Base-by-base conservation (phyloP, 140 eudicot species). In the Cichorium intybus region DNA sequence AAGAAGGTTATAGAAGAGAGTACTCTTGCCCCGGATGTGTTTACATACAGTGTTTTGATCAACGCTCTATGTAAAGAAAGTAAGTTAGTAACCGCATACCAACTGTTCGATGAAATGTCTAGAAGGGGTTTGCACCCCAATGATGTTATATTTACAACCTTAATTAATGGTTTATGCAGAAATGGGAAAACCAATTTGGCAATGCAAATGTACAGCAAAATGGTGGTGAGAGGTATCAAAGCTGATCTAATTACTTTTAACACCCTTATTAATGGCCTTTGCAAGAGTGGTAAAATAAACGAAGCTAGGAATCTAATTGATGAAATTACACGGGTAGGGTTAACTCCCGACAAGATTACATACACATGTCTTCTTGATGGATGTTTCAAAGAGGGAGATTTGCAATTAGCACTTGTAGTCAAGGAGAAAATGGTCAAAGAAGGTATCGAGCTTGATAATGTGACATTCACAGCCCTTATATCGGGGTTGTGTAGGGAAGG, bases 311-410 rank as follows among this genome's bases (percentile, higher is more conserved):
- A 77, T 45, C 75, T 90, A 23, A 45, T 87, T 2, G 53, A 84
- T 23, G 89, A 84, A 76, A 84, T 87, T 95, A 68, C 46, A 10
- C 23, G 57, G 15, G 80, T 59, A 49, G 95, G 94, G 12, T 62
- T 90, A 51, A 87, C 87, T 60, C 82, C 93, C 6, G 97, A 90
- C 70, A 90, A 79, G 53, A 45, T 86, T 26, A 90, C 95, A 0
- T 90, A 83, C 69, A 90, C 95, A 15, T 79, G 88, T 24, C 84
- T 87, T 54, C 84, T 90, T 47, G 93, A 87, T 60, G 97, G 95
- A 54, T 78, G 61, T 50, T 90, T 89, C 76, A 84, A 87, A 68
- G 93, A 77, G 70, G 95, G 97, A 9, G 81, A 90, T 64, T 63
- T 90, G 76, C 77, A 75, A 4, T 61, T 66, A 11, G 97, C 93